Evolutionary conservation across 2,329 filamentous ascomycete genomes (phyloP).

Genomic region (Ceratocystis cacaofunesta): DNA sequence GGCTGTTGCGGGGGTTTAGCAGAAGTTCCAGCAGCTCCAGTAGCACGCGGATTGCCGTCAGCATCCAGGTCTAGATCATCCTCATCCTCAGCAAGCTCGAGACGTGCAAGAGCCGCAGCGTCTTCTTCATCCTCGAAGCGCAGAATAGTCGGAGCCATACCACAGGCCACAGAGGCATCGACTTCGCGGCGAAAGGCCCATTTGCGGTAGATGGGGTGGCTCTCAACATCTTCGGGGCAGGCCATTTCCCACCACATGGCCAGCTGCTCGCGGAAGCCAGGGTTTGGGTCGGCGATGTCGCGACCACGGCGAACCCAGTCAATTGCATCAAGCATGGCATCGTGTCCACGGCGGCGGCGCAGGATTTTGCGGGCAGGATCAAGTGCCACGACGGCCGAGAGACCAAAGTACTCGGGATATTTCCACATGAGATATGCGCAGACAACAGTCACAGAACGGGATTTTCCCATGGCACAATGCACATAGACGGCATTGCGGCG

Average conservation of each 20-base stretch:
- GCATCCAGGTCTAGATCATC: conserved; percentile 16
- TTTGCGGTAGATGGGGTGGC: conserved; percentile 64
- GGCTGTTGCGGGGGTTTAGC: conserved; percentile 14
- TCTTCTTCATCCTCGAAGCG: conserved; percentile 59
- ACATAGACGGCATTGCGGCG: conserved; percentile 34
- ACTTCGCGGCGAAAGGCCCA: conserved; percentile 44
- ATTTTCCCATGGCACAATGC: conserved; percentile 87
- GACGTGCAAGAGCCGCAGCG: conserved; percentile 25
- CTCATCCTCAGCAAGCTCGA: conserved; percentile 19
- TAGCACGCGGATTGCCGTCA: conserved; percentile 14
- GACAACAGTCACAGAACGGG: conserved; percentile 70
- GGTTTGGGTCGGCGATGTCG: conserved; percentile 73
- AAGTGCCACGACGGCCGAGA: conserved; percentile 29
- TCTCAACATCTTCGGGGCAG: conserved; percentile 51
- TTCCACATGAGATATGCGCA: conserved; percentile 73
- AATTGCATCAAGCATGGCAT: conserved; percentile 38
- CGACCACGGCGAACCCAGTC: conserved; percentile 53
- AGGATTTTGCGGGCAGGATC: conserved; percentile 25
- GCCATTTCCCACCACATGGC: conserved; percentile 78
- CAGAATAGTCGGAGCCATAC: conserved; percentile 67
- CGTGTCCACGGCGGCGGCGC: conserved; percentile 17
- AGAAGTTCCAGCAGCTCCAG: not conserved
- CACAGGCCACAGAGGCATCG: conserved; percentile 47
- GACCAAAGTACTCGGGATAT: conserved; percentile 38
- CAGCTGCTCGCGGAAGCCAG: conserved; percentile 81